Percentiles rank a stretch among this genome's conserved stretches.
Evolutionary conservation across 345 rosid genomes (phyloP).

Genomic region (Noccaea caerulescens): DNA sequence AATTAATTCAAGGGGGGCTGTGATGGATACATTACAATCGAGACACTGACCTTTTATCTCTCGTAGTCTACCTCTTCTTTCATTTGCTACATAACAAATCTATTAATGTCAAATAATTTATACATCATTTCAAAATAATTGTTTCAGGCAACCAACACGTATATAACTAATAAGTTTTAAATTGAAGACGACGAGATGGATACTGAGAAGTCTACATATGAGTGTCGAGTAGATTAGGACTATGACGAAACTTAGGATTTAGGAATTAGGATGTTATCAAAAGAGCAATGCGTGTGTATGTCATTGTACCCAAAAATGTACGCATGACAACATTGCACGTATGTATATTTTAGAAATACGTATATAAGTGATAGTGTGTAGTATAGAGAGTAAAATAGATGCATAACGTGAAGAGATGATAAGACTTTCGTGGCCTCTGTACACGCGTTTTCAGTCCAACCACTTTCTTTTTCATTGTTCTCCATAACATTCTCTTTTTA

Average conservation of each 20-base stretch:
- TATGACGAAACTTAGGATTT: slow-evolving; percentile 5
- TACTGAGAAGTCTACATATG: neutral
- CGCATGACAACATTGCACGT: slow-evolving; percentile 10
- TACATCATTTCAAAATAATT: slow-evolving; percentile 30
- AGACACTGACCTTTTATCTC: slow-evolving; percentile 38
- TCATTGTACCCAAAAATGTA: neutral
- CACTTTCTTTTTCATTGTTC: neutral
- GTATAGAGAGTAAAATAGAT: neutral
- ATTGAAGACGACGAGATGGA: neutral
- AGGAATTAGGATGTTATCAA: slow-evolving; percentile 6
- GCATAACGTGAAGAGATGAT: slow-evolving; percentile 11
- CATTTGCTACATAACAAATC: slow-evolving; percentile 37
- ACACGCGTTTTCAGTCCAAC: slow-evolving; percentile 26
- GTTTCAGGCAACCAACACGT: slow-evolving; percentile 26
- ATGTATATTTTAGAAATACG: neutral
- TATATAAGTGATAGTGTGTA: neutral
- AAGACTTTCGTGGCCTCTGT: slow-evolving; percentile 23
- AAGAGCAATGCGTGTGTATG: neutral
- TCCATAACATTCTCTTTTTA: slow-evolving; percentile 1
- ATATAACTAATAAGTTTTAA: neutral
- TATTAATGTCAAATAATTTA: slow-evolving; percentile 26
- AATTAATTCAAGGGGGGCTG: slow-evolving; percentile 17
- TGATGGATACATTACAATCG: slow-evolving; percentile 39
- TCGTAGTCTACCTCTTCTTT: slow-evolving; percentile 13
- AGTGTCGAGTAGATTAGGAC: slow-evolving; percentile 19